A percentile compares a stretch with the other conserved stretches of the same genome.
Conservation (phyloP, 2,329 filamentous ascomycete species). For the Ophiostoma sp. region DNA sequence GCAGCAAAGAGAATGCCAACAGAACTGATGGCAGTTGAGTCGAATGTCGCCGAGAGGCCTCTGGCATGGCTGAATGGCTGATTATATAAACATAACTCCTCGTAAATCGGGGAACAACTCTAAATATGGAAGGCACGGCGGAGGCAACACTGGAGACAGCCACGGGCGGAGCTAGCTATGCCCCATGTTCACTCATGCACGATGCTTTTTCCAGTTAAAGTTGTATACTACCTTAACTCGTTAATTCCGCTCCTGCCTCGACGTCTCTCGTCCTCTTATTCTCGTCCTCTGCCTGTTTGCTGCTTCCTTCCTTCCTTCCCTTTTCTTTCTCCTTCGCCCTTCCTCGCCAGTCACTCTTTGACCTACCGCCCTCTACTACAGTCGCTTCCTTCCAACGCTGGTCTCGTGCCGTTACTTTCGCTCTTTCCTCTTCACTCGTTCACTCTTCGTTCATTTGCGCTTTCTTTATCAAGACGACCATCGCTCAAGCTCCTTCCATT, state of each 20-base stretch:
- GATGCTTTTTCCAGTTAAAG: neutral
- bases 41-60: too few species aligned
- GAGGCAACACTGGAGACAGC: neutral
- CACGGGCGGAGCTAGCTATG: neutral
- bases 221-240: neutral
- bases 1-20: neutral
- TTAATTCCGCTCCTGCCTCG: neutral
- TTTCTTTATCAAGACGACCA: neutral
- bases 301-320: neutral
- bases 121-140: neutral
- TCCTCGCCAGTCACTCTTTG: neutral
- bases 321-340: neutral
- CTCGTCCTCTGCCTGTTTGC: slow-evolving; percentile 12
- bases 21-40: neutral
- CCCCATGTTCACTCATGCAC: neutral
- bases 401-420: neutral
- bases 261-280: slow-evolving; percentile 16
- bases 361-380: neutral
- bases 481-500: neutral
- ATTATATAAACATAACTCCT: neutral
- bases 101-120: neutral
- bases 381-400: neutral
- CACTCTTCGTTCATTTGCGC: neutral
- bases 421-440: neutral
- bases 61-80: neutral